Percentiles rank a stretch among this genome's conserved stretches.
These are phyloP conservation scores for Papilionanthe hybrid DNA, from an alignment of 116 monocot species.

Conservation along the genomic window DNA sequence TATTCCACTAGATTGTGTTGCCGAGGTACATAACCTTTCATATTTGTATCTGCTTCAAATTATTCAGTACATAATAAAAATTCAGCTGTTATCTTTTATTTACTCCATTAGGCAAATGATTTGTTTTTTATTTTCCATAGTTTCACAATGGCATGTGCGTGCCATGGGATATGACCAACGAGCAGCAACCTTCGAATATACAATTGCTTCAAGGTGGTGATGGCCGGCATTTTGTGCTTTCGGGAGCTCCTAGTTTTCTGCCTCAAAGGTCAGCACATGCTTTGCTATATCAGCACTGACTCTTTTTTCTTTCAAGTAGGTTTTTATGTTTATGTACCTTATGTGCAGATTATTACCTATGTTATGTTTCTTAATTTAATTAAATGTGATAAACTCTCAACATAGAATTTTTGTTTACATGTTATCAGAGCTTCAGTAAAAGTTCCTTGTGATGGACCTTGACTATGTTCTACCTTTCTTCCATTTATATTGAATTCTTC, in stretches of 20 bases:
- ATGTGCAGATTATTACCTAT: background rate
- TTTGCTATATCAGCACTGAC: background rate
- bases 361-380: background rate
- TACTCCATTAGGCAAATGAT: background rate
- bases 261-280: slow-evolving; percentile 28
- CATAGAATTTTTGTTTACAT: no score
- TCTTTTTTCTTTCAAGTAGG: background rate
- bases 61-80: background rate
- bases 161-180: slow-evolving; percentile 13
- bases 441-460: background rate
- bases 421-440: background rate
- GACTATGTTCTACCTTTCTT: no score
- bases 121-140: slow-evolving; percentile 16
- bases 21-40: slow-evolving; percentile 18
- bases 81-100: background rate
- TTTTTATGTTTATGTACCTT: background rate
- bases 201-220: slow-evolving; percentile 35
- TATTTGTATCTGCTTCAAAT: background rate
- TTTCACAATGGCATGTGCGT: slow-evolving; percentile 32
- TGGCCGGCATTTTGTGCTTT: slow-evolving; percentile 17
- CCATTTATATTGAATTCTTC: background rate
- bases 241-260: slow-evolving; percentile 23
- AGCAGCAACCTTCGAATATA: slow-evolving; percentile 25
- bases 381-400: no score
- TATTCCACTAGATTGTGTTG: slow-evolving; percentile 25